Conservation (phyloP, 768 basidiomycete species). For the Mycena indigotica region DNA sequence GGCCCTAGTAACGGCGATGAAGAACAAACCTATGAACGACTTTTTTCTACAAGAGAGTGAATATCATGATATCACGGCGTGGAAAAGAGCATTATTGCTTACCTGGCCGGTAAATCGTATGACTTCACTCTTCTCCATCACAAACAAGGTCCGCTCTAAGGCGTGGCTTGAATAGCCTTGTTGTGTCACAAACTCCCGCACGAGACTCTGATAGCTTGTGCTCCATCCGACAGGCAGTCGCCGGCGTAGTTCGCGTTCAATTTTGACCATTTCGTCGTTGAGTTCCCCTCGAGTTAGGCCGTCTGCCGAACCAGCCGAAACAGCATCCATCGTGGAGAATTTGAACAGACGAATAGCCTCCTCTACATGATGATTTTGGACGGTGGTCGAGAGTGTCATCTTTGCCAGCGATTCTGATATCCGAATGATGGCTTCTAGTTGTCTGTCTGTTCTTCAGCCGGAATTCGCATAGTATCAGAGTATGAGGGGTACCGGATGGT, state of each 20-base stretch:
- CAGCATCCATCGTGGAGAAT: conserved; percentile 98
- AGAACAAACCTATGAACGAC: conserved; percentile 41
- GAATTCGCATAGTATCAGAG: not conserved
- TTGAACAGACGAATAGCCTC: conserved; percentile 98
- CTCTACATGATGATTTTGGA: conserved; percentile 92
- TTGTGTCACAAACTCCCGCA: conserved; percentile 90
- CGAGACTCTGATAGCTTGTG: conserved; percentile 91
- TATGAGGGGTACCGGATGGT: conserved; percentile 78
- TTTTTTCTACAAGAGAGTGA: conserved; percentile 44
- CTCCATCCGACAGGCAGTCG: conserved; percentile 94
- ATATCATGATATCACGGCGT: not conserved
- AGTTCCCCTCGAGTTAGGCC: conserved; percentile 89
- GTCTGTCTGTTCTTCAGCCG: conserved; percentile 40
- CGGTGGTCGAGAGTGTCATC: conserved; percentile 82
- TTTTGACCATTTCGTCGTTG: conserved; percentile 89
- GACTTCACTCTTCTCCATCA: conserved; percentile 96
- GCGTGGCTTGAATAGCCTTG: conserved; percentile 91
- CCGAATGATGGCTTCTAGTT: conserved; percentile 98
- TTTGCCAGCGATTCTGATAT: conserved; percentile 98
- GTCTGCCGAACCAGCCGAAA: conserved; percentile 90
- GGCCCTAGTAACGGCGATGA: not conserved
- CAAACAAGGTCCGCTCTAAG: conserved; percentile 85
- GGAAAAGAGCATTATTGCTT: conserved; percentile 18
- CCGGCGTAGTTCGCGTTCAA: conserved; percentile 84
- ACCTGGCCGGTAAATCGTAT: conserved; percentile 83